Evolutionary conservation across 1,139 yeast genomes (phyloP), one percentile per base, ranked within the genome.

Genomic region (Debaryomycetaceae sp.): DNA sequence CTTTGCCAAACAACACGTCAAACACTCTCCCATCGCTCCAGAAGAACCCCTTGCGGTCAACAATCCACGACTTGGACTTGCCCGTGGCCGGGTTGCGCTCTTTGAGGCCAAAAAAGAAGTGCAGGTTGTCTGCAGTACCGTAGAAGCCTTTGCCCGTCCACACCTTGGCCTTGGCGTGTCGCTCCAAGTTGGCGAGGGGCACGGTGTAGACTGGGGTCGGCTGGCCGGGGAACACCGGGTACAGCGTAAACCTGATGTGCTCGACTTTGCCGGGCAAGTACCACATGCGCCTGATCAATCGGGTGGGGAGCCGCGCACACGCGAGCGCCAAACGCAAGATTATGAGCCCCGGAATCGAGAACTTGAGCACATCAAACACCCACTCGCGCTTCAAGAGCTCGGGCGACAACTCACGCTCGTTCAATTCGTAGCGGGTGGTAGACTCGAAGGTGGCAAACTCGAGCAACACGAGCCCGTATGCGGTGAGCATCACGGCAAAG

Each of bases 1-100:
- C 94, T 46, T 83, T 80, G 19, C 94, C 93, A 46, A 85, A 82
- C 18, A 85, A 48, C 34, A 76, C 74, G 54, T 85, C 95, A 56
- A 80, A 82, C 2, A 85, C 83, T 37, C 95, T 66, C 5, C 95
- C 95, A 52, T 85, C 95, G 20, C 91, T 86, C 95, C 95, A 85
- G 58, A 83, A 85, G 66, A 63, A 83, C 12, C 95, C 95, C 46
- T 78, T 80, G 42, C 95, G 66, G 51, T 85, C 95, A 15, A 84
- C 80, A 13, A 83, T 64, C 88, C 91, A 84, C 29, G 82, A 85
- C 30, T 73, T 63, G 31, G 62, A 59, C 30, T 82, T 85, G 29
- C 72, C 62, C 13, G 72, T 70, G 31, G 61, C 59, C 6, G 42
- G 37, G 13, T 48, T 44, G 3, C 48, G 35, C 46, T 83, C 91